A percentile compares a stretch with the other conserved stretches of the same genome.
phyloP scores from a whole-genome alignment of 805 yeast genomes.

The Kazachstania psychrophila region DNA sequence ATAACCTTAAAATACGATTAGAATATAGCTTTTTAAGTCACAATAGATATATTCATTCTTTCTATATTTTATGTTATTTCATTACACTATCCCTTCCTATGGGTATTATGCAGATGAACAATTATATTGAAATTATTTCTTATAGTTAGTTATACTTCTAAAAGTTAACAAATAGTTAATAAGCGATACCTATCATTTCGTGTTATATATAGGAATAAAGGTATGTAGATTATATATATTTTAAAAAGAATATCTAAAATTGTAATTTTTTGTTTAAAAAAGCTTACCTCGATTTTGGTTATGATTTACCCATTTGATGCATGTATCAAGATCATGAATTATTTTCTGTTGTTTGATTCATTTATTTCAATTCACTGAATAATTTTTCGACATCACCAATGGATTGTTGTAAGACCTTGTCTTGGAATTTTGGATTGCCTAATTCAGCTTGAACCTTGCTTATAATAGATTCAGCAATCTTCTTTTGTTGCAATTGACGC shows the following conservation, averaged over 20 bases:
- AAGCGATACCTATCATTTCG: neutral
- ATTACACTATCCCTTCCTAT: too few species aligned
- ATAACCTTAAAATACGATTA: slow-evolving; percentile 5
- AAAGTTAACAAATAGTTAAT: too few species aligned
- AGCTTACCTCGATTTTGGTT: neutral
- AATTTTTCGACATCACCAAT: slow-evolving; percentile 85
- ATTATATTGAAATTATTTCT: too few species aligned
- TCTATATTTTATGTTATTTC: too few species aligned
- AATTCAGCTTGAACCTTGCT: slow-evolving; percentile 81
- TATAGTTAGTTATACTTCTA: too few species aligned
- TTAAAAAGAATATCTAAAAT: slow-evolving; percentile 9
- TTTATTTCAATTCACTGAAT: slow-evolving; percentile 39
- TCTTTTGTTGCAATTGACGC: slow-evolving; percentile 92
- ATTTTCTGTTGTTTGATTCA: neutral
- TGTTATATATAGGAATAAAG: too few species aligned
- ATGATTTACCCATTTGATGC: neutral
- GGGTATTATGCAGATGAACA: too few species aligned
- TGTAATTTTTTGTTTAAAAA: neutral
- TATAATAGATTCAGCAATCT: slow-evolving; percentile 77
- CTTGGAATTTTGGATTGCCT: slow-evolving; percentile 85
- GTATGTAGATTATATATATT: neutral
- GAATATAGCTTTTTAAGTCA: neutral
- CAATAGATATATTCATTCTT: neutral
- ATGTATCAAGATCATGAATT: neutral
- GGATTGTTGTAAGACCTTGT: slow-evolving; percentile 80